A percentile compares a stretch with the other conserved stretches of the same genome.
Evolutionary conservation across 176 grass and related monocot species (phyloP).

Genomic region (Eragrostis nindensis): DNA sequence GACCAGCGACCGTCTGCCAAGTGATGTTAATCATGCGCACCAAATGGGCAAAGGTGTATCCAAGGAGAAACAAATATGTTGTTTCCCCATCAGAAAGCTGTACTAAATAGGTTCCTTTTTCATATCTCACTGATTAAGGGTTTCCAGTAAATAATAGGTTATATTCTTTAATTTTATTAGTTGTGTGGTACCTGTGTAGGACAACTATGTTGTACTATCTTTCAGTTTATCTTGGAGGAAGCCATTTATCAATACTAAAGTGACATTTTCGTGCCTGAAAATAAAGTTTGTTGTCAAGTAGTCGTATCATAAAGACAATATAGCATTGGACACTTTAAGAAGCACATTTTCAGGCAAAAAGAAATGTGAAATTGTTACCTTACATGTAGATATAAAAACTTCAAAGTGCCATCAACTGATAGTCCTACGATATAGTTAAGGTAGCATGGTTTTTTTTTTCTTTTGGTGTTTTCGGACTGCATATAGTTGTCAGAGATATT

Average conservation of each 20-base stretch:
- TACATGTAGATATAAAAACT: too few species aligned
- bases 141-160: constrained; percentile 46
- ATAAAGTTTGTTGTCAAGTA: background rate
- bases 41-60: constrained; percentile 18
- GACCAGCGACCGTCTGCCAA: background rate
- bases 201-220: background rate
- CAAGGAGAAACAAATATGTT: constrained; percentile 49
- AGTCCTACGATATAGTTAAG: too few species aligned
- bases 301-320: background rate
- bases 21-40: constrained; percentile 11
- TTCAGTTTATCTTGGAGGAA: background rate
- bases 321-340: too few species aligned
- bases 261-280: constrained; percentile 39
- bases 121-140: background rate
- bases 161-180: constrained; percentile 20
- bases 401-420: too few species aligned
- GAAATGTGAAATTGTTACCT: too few species aligned
- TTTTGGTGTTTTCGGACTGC: too few species aligned
- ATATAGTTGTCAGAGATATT: too few species aligned
- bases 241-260: background rate
- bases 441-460: too few species aligned
- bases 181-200: background rate
- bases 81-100: constrained; percentile 51
- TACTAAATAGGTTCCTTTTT: constrained; percentile 7
- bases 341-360: too few species aligned